Conservation (phyloP, 257 asterid species). For the Fraxinus pennsylvanica region DNA sequence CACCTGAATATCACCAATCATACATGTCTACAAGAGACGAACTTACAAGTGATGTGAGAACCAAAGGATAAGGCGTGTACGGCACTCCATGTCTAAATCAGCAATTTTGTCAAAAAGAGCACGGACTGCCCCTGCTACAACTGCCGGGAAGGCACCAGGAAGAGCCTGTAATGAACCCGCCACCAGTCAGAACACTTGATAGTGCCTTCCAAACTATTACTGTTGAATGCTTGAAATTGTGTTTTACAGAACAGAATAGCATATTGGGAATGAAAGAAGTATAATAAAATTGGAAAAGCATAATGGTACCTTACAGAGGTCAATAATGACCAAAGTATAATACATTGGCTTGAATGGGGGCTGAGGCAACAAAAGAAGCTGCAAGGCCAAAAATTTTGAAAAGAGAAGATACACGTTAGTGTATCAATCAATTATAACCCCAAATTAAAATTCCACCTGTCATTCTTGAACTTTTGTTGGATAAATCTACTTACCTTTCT, state of each 20-base stretch:
- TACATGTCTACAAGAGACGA: not conserved
- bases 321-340: constrained; percentile 95
- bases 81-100: constrained; percentile 95
- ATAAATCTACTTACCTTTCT: not conserved
- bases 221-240: not conserved
- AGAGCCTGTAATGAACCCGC: constrained; percentile 64
- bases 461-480: not conserved
- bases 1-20: not conserved
- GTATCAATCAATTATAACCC: constrained; percentile 9
- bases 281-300: constrained; percentile 16
- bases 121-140: constrained; percentile 98
- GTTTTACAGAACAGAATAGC: constrained; percentile 8
- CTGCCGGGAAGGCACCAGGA: constrained; percentile 99
- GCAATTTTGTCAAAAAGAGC: constrained; percentile 89
- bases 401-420: not conserved
- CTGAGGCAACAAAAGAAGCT: constrained; percentile 91
- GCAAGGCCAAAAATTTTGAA: constrained; percentile 31
- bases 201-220: not conserved
- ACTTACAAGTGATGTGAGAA: constrained; percentile 99
- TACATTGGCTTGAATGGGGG: constrained; percentile 93
- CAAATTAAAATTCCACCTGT: not conserved
- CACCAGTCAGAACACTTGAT: constrained; percentile 24
- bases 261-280: constrained; percentile 8
- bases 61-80: constrained; percentile 95
- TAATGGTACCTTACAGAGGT: constrained; percentile 81